phyloP scores from a whole-genome alignment of 2,329 filamentous ascomycete species.

The Coniochaeta sp. region DNA sequence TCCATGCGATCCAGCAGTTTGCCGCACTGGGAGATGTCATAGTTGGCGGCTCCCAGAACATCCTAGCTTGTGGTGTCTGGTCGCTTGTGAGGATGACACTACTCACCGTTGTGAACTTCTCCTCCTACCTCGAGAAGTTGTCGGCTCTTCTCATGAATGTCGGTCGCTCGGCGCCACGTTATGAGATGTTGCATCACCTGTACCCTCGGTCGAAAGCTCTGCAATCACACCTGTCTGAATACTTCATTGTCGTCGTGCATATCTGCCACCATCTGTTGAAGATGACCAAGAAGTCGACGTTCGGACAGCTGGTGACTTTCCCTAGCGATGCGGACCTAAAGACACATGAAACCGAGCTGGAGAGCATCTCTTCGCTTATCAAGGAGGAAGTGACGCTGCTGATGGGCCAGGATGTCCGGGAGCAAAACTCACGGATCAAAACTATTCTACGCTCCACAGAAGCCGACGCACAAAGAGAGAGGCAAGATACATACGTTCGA shows the following conservation, averaged over 20 bases:
- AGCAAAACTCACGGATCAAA: conserved; percentile 17
- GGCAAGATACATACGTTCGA: conserved; percentile 2
- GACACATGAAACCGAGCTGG: conserved; percentile 22
- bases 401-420: conserved; percentile 11
- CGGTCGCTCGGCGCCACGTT: conserved; percentile 30
- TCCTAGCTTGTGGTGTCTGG: conserved; percentile 37
- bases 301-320: conserved; percentile 21
- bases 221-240: conserved; percentile 28
- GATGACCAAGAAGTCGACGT: conserved; percentile 21
- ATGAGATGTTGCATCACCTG: conserved; percentile 28
- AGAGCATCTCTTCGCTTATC: conserved; percentile 25
- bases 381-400: conserved; percentile 24
- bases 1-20: conserved; percentile 33
- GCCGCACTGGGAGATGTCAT: conserved; percentile 31
- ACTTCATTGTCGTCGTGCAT: conserved; percentile 29
- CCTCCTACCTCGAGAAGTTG: conserved; percentile 27
- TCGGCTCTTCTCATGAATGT: conserved; percentile 31
- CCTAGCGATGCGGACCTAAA: conserved; percentile 24
- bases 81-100: conserved; percentile 31
- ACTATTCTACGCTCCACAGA: conserved; percentile 12
- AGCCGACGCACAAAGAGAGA: conserved; percentile 6
- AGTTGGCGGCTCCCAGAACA: conserved; percentile 33
- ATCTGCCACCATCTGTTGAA: conserved; percentile 27
- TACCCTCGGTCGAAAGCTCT: conserved; percentile 29
- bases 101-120: conserved; percentile 24